Evolutionary conservation across 345 rosid species (phyloP).

Genomic region (Salix brachista): DNA sequence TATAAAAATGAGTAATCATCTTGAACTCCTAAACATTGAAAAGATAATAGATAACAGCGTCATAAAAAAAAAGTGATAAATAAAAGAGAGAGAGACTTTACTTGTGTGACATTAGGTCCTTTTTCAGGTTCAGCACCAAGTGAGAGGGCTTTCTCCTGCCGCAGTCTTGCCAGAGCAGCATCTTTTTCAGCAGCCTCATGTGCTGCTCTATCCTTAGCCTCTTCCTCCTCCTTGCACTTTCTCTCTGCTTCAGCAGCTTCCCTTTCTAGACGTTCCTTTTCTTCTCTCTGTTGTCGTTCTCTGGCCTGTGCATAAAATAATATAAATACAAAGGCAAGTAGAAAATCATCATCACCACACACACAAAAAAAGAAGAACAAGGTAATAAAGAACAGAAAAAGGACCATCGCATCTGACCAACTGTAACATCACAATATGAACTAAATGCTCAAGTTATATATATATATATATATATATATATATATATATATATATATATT

Average conservation of each 20-base stretch:
- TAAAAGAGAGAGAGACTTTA: constrained; percentile 20
- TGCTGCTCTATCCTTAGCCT: constrained; percentile 78
- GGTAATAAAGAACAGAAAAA: not conserved
- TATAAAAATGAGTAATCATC: not conserved
- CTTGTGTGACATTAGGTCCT: constrained; percentile 85
- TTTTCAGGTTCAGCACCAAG: constrained; percentile 89
- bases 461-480: too few species aligned
- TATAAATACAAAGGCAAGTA: not conserved
- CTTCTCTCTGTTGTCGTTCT: constrained; percentile 82
- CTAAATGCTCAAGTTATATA: not conserved
- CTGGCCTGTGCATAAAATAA: constrained; percentile 47
- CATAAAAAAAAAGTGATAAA: not conserved
- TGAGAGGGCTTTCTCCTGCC: constrained; percentile 80
- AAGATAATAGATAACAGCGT: not conserved
- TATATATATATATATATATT: too few species aligned
- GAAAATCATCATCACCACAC: not conserved
- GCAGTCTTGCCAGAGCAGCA: constrained; percentile 68
- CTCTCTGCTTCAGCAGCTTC: constrained; percentile 95
- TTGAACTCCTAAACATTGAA: not conserved
- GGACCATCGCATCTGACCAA: not conserved
- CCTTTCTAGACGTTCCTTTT: constrained; percentile 71
- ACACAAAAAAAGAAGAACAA: not conserved
- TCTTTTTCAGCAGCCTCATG: constrained; percentile 82
- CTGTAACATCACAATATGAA: not conserved
- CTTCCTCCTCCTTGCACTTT: constrained; percentile 86